These are phyloP conservation scores for Ophiostoma montium DNA, from an alignment of 2,329 filamentous ascomycete species.

Conservation along the genomic window DNA sequence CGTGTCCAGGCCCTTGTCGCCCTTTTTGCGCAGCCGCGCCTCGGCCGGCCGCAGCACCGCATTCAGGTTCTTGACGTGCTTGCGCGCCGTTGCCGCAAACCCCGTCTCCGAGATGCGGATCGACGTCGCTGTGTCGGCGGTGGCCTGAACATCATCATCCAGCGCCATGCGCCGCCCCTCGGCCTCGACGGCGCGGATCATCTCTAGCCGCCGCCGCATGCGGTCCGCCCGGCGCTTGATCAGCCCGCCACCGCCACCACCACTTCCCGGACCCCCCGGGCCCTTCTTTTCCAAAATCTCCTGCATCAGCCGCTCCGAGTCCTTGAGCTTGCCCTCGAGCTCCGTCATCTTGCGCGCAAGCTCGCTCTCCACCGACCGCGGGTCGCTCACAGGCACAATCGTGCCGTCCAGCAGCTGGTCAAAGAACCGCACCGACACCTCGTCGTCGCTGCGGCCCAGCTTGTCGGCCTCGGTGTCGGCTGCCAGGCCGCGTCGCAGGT, in stretches of 20 bases:
- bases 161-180: conserved; percentile 7
- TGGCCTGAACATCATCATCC: conserved; percentile 13
- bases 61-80: conserved; percentile 18
- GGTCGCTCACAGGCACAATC: conserved; percentile 24
- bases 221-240: conserved; percentile 6
- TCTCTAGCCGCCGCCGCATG: conserved; percentile 9
- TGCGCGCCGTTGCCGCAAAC: conserved; percentile 13
- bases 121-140: not conserved
- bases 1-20: conserved; percentile 11
- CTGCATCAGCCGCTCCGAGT: conserved; percentile 16
- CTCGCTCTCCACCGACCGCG: conserved; percentile 26
- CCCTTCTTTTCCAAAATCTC: conserved; percentile 13
- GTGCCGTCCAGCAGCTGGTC: conserved; percentile 29
- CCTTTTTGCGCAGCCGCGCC: conserved; percentile 23
- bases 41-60: conserved; percentile 17
- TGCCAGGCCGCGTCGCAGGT: not conserved
- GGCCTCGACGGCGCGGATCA: conserved; percentile 6
- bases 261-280: not conserved
- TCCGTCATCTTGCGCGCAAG: conserved; percentile 24
- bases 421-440: conserved; percentile 29
- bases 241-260: not conserved
- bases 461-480: not conserved
- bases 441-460: not conserved
- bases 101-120: conserved; percentile 13
- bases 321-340: conserved; percentile 21